Percentiles rank a stretch among this genome's conserved stretches.
Conservation (phyloP, 192 early-diverging fungal genomes). For the Coemansia brasiliensis region DNA sequence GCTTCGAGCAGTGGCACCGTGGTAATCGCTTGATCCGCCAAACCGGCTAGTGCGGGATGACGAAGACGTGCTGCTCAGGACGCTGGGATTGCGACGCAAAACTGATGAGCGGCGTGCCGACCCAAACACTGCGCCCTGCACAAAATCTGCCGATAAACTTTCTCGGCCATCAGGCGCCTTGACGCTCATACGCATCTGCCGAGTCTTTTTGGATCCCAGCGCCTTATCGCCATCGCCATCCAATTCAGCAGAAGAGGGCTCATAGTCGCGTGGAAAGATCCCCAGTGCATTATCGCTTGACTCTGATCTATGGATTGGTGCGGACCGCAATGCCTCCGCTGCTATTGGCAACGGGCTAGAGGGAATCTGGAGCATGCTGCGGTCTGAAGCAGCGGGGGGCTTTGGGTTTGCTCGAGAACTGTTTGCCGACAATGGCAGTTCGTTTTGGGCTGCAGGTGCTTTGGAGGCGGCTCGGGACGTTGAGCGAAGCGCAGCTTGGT, state of each 20-base stretch:
- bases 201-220: neutral
- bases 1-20: neutral
- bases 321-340: conserved; percentile 1
- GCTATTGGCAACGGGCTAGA: neutral
- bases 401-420: neutral
- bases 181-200: conserved; percentile 40
- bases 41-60: conserved; percentile 9
- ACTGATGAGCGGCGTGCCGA: conserved; percentile 46
- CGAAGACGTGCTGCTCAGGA: conserved; percentile 12
- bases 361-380: conserved; percentile 1
- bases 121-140: conserved; percentile 54
- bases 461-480: neutral
- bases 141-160: conserved; percentile 51
- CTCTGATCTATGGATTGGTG: conserved; percentile 1
- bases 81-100: conserved; percentile 42
- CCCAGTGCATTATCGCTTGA: conserved; percentile 14
- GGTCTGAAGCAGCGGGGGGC: neutral
- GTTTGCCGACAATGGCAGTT: neutral
- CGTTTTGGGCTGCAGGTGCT: conserved; percentile 2
- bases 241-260: neutral
- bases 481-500: neutral
- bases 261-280: neutral
- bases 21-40: neutral
- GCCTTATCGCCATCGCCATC: too few species aligned
- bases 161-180: conserved; percentile 41